Conservation (phyloP, 306 rosid species). For the Carpinus fangiana region DNA sequence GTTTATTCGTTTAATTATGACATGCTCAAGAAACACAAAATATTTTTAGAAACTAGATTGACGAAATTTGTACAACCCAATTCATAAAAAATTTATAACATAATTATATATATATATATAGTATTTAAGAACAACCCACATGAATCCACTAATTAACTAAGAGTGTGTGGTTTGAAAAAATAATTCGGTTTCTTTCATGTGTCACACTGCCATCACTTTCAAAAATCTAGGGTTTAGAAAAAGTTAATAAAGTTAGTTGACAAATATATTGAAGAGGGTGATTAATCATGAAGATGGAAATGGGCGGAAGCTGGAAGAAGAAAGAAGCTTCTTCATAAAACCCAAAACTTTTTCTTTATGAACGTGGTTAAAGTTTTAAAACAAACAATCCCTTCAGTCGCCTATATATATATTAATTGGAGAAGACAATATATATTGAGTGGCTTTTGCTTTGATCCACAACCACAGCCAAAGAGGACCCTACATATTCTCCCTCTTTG, state of each 20-base stretch:
- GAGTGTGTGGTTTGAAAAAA: background rate
- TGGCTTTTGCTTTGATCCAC: slow-evolving; percentile 24
- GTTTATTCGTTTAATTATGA: too few relatives aligned
- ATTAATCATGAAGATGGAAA: background rate
- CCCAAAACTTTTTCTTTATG: background rate
- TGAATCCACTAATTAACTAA: too few relatives aligned
- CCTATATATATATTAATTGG: background rate
- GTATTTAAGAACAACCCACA: too few relatives aligned
- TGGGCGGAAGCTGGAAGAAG: background rate
- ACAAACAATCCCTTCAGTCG: background rate
- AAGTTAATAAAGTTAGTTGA: slow-evolving; percentile 26
- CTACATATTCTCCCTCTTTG: slow-evolving; percentile 2
- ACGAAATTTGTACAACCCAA: too few relatives aligned
- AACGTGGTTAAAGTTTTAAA: slow-evolving; percentile 18
- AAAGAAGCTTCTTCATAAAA: slow-evolving; percentile 30
- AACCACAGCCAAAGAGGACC: slow-evolving; percentile 23
- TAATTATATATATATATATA: too few relatives aligned
- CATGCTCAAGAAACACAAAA: too few relatives aligned
- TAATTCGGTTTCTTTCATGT: slow-evolving; percentile 9
- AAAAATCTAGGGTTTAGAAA: slow-evolving; percentile 26
- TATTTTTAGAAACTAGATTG: too few relatives aligned
- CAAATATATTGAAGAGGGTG: slow-evolving; percentile 28
- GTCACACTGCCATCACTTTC: slow-evolving; percentile 31
- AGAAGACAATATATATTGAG: slow-evolving; percentile 19
- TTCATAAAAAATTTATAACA: too few relatives aligned